Conservation (phyloP, 139 green algal genomes). For the Volvox africanus region DNA sequence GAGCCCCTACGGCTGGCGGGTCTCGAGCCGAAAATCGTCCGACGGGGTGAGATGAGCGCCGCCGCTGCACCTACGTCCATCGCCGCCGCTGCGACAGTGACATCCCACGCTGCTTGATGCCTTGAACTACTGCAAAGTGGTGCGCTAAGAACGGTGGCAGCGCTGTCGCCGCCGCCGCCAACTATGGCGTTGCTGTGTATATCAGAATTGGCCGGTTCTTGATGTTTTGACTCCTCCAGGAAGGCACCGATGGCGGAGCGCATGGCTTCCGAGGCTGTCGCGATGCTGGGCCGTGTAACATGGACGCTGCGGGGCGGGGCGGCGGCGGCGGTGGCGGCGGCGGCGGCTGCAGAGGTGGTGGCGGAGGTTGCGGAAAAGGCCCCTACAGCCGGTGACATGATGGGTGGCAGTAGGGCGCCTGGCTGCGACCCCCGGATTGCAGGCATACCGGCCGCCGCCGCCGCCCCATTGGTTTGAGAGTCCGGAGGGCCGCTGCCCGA, state of each 20-base stretch:
- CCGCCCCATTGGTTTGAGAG: background rate
- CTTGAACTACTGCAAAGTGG: background rate
- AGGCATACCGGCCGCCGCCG: background rate
- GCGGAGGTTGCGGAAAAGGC: background rate
- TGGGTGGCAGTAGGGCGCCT: background rate
- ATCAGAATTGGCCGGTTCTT: background rate
- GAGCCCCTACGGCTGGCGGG: background rate
- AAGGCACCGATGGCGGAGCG: background rate
- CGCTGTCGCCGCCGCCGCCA: background rate
- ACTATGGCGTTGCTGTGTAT: background rate
- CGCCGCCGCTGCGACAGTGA: background rate
- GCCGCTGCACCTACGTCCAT: background rate
- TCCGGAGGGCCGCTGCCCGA: background rate
- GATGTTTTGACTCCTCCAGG: background rate
- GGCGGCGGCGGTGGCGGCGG: background rate
- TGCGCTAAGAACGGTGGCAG: background rate
- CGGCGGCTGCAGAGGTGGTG: background rate
- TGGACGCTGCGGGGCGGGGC: background rate
- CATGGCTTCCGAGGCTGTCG: background rate
- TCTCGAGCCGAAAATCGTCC: background rate
- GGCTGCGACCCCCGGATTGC: background rate
- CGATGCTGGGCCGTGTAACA: background rate
- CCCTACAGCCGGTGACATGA: background rate
- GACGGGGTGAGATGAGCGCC: background rate
- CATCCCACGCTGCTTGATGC: background rate